Evolutionary conservation across 2,329 filamentous ascomycete species (phyloP).

Genomic region (Erysiphe neolycopersici): DNA sequence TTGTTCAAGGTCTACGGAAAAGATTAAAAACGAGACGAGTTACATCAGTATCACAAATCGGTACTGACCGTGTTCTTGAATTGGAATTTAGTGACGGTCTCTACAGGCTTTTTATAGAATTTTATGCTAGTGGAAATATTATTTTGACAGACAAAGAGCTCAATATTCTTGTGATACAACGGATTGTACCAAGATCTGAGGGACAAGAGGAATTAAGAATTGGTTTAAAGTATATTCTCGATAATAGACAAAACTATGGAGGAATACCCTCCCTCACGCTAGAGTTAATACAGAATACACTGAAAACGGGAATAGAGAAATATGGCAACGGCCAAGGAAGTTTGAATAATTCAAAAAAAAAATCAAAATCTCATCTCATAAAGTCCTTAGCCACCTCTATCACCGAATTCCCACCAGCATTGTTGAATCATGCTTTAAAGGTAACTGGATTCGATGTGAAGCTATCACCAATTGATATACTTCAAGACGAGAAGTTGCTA

Average conservation of each 20-base stretch:
- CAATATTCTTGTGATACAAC: conserved; percentile 55
- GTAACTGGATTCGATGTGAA: conserved; percentile 41
- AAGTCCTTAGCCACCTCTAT: conserved; percentile 64
- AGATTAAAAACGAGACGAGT: conserved; percentile 65
- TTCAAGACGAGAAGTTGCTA: conserved; percentile 37
- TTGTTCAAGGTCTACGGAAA: conserved; percentile 67
- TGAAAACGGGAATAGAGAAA: conserved; percentile 19
- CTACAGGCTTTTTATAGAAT: conserved; percentile 74
- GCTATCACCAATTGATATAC: conserved; percentile 37
- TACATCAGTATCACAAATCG: conserved; percentile 59
- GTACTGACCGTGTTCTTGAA: conserved; percentile 81
- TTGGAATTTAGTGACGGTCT: conserved; percentile 78
- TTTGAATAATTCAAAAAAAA: conserved; percentile 26
- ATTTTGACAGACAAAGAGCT: conserved; percentile 69
- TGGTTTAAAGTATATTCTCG: conserved; percentile 53
- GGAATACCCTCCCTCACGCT: conserved; percentile 51
- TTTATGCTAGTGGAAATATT: conserved; percentile 88
- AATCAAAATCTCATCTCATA: conserved; percentile 47
- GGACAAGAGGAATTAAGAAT: conserved; percentile 62
- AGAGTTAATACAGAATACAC: conserved; percentile 40
- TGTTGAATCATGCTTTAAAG: conserved; percentile 66
- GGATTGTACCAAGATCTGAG: conserved; percentile 54
- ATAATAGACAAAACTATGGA: conserved; percentile 58
- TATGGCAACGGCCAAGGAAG: no score
- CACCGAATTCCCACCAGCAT: conserved; percentile 62